Conservation (phyloP, 352 stramenopile species). For the Blastocystis sp. region DNA sequence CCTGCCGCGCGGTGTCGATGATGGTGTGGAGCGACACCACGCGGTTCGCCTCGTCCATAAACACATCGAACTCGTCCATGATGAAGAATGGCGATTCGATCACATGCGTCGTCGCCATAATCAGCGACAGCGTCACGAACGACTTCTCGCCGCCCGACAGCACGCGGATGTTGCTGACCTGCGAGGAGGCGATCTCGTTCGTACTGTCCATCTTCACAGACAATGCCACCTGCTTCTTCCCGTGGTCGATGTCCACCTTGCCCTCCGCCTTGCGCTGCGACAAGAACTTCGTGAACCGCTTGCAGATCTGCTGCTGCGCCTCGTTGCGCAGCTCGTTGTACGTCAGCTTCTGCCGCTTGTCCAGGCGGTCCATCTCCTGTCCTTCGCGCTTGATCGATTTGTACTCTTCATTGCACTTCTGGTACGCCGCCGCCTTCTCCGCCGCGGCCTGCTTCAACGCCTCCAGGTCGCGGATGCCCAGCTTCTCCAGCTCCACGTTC, state of each 20-base stretch:
- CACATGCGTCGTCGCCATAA: slow-evolving; percentile 85
- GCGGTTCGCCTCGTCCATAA: slow-evolving; percentile 93
- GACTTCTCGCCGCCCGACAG: slow-evolving; percentile 92
- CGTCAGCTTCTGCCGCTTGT: slow-evolving; percentile 14
- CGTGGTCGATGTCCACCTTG: slow-evolving; percentile 76
- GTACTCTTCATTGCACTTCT: slow-evolving; percentile 43
- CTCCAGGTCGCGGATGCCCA: slow-evolving; percentile 57
- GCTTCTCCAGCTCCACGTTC: slow-evolving; percentile 42
- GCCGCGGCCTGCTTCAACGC: not conserved
- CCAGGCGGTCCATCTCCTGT: slow-evolving; percentile 71
- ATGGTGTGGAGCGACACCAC: slow-evolving; percentile 86
- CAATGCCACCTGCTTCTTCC: slow-evolving; percentile 71
- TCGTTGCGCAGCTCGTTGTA: slow-evolving; percentile 77
- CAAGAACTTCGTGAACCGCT: slow-evolving; percentile 42
- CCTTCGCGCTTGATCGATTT: slow-evolving; percentile 74
- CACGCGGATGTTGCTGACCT: slow-evolving; percentile 91
- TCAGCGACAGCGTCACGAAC: slow-evolving; percentile 90
- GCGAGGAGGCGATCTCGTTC: slow-evolving; percentile 74
- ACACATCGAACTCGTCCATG: slow-evolving; percentile 98
- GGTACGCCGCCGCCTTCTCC: slow-evolving; percentile 62
- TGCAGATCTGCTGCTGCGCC: slow-evolving; percentile 42
- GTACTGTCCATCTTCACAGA: slow-evolving; percentile 77
- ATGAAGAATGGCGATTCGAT: slow-evolving; percentile 80
- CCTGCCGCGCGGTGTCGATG: slow-evolving; percentile 73
- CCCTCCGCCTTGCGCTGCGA: slow-evolving; percentile 75